Percentiles rank a stretch among this genome's conserved stretches.
Evolutionary conservation across 352 stramenopile species (phyloP).

Genomic region (Phytophthora tentaculata): DNA sequence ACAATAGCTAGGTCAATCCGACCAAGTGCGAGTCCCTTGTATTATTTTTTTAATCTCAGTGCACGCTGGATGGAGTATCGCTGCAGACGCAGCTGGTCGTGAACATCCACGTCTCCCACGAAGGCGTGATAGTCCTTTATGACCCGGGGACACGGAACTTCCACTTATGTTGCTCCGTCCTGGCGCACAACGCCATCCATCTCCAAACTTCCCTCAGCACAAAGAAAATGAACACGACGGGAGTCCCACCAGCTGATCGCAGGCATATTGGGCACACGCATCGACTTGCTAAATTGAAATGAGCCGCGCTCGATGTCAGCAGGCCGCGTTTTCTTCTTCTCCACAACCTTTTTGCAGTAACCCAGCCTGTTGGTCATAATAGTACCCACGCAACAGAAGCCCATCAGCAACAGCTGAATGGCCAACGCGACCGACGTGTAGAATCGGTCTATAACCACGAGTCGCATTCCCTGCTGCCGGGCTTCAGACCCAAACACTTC

Average conservation of each 20-base stretch:
- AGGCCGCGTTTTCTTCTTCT: too few relatives aligned
- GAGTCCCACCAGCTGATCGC: not conserved
- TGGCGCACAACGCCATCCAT: not conserved
- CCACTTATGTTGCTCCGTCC: not conserved
- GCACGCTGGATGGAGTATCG: slow-evolving; percentile 19
- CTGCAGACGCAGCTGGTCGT: slow-evolving; percentile 14
- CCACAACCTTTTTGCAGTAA: not conserved
- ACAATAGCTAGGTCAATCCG: slow-evolving; percentile 26
- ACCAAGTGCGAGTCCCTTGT: slow-evolving; percentile 23
- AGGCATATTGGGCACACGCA: not conserved
- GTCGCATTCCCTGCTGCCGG: too few relatives aligned
- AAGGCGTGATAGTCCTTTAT: not conserved
- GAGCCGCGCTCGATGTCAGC: too few relatives aligned
- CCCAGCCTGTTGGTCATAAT: not conserved
- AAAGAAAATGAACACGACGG: too few relatives aligned
- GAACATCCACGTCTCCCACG: slow-evolving; percentile 8
- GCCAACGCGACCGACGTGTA: not conserved
- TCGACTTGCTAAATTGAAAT: too few relatives aligned
- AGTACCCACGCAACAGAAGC: not conserved
- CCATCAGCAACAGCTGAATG: not conserved
- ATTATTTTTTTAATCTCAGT: slow-evolving; percentile 26
- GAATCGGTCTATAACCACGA: too few relatives aligned
- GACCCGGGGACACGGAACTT: not conserved
- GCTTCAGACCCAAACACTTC: not conserved
- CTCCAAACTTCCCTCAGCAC: not conserved